Conservation (phyloP, 2,329 filamentous ascomycete species). For the Sporothrix brunneoviolacea region DNA sequence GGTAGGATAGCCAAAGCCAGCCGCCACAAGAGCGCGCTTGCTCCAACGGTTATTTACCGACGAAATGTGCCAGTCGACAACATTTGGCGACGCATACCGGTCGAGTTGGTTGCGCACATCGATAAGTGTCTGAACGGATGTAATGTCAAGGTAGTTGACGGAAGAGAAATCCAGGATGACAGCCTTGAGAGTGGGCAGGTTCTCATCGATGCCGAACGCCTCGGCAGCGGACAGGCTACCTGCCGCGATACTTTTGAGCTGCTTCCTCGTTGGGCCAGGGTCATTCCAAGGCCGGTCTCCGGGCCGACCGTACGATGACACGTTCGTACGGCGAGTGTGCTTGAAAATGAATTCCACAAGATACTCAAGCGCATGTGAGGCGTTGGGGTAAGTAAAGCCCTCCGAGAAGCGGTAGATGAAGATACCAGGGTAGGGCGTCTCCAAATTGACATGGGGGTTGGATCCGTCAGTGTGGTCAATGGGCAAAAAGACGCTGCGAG, state of each 20-base stretch:
- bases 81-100: constrained; percentile 41
- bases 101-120: constrained; percentile 50
- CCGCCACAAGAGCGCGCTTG: constrained; percentile 46
- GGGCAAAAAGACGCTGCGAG: constrained; percentile 79
- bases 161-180: constrained; percentile 52
- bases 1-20: constrained; percentile 58
- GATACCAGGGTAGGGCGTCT: constrained; percentile 79
- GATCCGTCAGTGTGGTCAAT: constrained; percentile 83
- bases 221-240: constrained; percentile 17
- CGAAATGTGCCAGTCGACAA: constrained; percentile 49
- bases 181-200: constrained; percentile 34
- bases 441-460: constrained; percentile 75
- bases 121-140: constrained; percentile 49
- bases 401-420: constrained; percentile 95
- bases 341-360: constrained; percentile 61
- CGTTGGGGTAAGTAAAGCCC: constrained; percentile 94
- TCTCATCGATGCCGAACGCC: constrained; percentile 17
- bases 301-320: constrained; percentile 53
- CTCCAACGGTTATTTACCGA: constrained; percentile 51
- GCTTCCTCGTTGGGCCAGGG: constrained; percentile 59
- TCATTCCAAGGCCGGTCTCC: constrained; percentile 95
- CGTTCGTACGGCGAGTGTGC: constrained; percentile 69
- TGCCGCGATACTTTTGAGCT: constrained; percentile 24
- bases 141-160: constrained; percentile 52
- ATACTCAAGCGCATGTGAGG: constrained; percentile 79